Evolutionary conservation across 1,284 basidiomycete species (phyloP), one percentile per base, ranked within the genome.

Genomic region (Rhizoctonia solani): DNA sequence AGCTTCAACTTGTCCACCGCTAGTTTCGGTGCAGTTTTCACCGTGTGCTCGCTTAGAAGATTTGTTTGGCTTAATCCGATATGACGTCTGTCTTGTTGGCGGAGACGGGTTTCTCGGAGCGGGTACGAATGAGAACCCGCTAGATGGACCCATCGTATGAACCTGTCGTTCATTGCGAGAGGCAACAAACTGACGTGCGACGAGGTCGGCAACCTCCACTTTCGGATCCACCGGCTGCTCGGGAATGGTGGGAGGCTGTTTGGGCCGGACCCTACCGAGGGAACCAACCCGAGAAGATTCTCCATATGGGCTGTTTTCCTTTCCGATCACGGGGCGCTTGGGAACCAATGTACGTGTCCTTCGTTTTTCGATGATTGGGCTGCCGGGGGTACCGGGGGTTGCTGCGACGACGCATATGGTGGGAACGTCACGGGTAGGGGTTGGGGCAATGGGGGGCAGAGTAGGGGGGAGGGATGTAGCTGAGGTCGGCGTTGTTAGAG

Each of bases 1-100:
- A 19, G 54, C 61, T 37, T 65, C 61, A 16, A 65, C 61, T 29
- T 65, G 49, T n/a, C 61, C 61, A 13, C 61, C 61, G 21, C 34
- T 41, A 30, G 61, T 34, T 14, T 65, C 52, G 14, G 49, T 39
- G 16, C 61, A 50, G 14, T 37, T 34, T 50, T 65, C 61, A 29
- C 52, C 61, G 16, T 53, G 50, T 1, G 54, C 25, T 2, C 61
- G 61, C n/a, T 54, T 65, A 23, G 32, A 25, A 11, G 32, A 39
- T 13, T 23, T 41, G 21, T 14, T 29, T 19, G 59, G 30, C 47
- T 65, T 65, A 50, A 27, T 25, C 16, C 50, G 49, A 23, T 37
- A 39, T 50, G 61, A 65, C 21, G 16, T 30, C 39, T 41, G 50
- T 29, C 32, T n/a, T 6, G 59, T 39, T 1, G 59, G 37, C 1